These are phyloP conservation scores for Helicosporidium sp. DNA, from an alignment of 139 green algal species.

Conservation along the genomic window DNA sequence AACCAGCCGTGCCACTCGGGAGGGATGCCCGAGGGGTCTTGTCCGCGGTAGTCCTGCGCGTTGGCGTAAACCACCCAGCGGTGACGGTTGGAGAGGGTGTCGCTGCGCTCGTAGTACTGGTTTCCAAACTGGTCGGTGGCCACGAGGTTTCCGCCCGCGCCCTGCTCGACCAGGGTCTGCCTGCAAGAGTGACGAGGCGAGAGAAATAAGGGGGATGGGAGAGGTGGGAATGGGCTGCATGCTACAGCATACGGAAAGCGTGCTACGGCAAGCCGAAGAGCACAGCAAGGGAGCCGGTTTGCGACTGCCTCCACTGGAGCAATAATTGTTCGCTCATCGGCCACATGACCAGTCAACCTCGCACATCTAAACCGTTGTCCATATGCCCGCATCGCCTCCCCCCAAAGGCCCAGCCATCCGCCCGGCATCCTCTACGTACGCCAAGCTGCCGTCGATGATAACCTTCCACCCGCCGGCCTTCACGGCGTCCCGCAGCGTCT, in stretches of 20 bases:
- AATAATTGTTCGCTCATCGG: too few species aligned
- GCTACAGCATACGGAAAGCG: too few species aligned
- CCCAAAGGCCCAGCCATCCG: background rate
- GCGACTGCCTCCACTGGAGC: too few species aligned
- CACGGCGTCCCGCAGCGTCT: constrained; percentile 13
- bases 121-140: constrained; percentile 17
- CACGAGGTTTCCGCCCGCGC: constrained; percentile 14
- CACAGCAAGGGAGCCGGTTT: too few species aligned
- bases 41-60: constrained; percentile 11
- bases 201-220: too few species aligned
- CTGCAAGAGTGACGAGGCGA: constrained; percentile 3
- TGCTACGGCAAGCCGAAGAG: too few species aligned
- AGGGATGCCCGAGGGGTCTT: constrained; percentile 27
- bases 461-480: constrained; percentile 27
- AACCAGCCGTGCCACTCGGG: constrained; percentile 58
- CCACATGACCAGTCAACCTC: too few species aligned
- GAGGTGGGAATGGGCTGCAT: too few species aligned
- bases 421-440: background rate
- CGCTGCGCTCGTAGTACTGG: constrained; percentile 22
- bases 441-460: constrained; percentile 9
- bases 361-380: too few species aligned
- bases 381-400: background rate
- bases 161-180: constrained; percentile 20
- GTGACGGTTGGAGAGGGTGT: constrained; percentile 25
- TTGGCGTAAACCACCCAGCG: constrained; percentile 46